Percentiles rank a stretch among this genome's conserved stretches.
phyloP scores from a whole-genome alignment of 208 protist genomes.

The Acanthamoeba quina region DNA sequence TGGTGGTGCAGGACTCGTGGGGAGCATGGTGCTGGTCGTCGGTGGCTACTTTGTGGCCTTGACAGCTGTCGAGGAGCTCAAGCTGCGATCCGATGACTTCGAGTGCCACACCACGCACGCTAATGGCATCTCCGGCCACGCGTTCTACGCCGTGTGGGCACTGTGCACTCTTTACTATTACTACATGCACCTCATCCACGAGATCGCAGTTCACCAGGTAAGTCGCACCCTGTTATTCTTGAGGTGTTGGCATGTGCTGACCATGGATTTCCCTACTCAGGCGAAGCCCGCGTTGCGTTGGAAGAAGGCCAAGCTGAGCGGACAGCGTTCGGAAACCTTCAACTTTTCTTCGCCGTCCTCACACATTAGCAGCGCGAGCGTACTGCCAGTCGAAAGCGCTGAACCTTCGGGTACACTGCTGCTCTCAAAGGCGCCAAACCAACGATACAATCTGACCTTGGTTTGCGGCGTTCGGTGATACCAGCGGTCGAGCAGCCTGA shows the following conservation, averaged over 20 bases:
- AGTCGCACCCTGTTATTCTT: background rate
- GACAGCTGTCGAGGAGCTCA: constrained; percentile 27
- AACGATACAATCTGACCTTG: background rate
- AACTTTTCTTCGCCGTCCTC: background rate
- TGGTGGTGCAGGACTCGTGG: background rate
- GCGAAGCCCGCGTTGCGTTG: background rate
- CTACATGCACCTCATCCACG: background rate
- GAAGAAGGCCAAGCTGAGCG: background rate
- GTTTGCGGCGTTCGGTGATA: too few relatives aligned
- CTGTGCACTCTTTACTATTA: constrained; percentile 38
- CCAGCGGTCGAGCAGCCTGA: background rate
- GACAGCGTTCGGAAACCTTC: background rate
- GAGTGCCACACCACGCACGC: constrained; percentile 28
- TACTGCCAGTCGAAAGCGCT: background rate
- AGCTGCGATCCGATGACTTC: constrained; percentile 34
- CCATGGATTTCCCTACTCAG: background rate
- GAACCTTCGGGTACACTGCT: background rate
- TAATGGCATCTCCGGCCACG: background rate
- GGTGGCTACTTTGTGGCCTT: constrained; percentile 25
- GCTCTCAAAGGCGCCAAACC: background rate
- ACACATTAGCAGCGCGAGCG: too few relatives aligned
- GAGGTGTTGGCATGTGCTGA: background rate
- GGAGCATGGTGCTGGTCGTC: background rate
- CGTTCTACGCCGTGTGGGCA: constrained; percentile 47
- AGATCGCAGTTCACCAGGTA: background rate